Evolutionary conservation across 768 basidiomycete genomes (phyloP).

Genomic region (Lactarius akahatsu): DNA sequence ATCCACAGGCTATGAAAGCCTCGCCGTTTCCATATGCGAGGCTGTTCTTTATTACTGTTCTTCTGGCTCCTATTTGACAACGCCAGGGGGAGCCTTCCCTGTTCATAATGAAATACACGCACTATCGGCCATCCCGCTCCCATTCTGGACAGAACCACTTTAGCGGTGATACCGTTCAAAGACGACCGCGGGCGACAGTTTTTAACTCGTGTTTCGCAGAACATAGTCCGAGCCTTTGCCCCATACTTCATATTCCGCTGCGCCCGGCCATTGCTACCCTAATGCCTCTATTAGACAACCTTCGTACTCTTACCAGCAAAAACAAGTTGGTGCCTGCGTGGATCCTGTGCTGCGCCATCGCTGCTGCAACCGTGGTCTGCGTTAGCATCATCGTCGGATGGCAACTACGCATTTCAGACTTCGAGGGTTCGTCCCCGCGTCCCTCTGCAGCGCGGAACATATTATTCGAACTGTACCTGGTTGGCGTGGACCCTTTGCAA

Average conservation of each 20-base stretch:
- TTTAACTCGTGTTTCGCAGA: neutral
- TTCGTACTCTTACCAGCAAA: neutral
- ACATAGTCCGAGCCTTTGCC: neutral
- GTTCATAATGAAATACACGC: neutral
- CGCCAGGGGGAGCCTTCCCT: neutral
- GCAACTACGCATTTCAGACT: constrained; percentile 1
- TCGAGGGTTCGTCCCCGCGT: constrained; percentile 10
- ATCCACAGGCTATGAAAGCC: neutral
- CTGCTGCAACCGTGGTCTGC: constrained; percentile 1
- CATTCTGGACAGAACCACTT: neutral
- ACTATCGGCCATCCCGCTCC: neutral
- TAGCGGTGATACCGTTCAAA: neutral
- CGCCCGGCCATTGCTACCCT: neutral
- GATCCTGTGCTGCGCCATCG: constrained; percentile 3
- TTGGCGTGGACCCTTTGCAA: constrained; percentile 13
- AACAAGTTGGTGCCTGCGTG: neutral
- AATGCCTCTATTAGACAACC: neutral
- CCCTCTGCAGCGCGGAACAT: constrained; percentile 8
- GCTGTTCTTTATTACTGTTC: neutral
- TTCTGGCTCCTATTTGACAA: neutral
- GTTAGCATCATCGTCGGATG: constrained; percentile 14
- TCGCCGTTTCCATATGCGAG: neutral
- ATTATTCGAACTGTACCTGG: constrained; percentile 9
- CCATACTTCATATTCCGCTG: neutral
- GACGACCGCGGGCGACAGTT: neutral